Conservation (phyloP, 345 rosid genomes). For the Lepidium sativum region DNA sequence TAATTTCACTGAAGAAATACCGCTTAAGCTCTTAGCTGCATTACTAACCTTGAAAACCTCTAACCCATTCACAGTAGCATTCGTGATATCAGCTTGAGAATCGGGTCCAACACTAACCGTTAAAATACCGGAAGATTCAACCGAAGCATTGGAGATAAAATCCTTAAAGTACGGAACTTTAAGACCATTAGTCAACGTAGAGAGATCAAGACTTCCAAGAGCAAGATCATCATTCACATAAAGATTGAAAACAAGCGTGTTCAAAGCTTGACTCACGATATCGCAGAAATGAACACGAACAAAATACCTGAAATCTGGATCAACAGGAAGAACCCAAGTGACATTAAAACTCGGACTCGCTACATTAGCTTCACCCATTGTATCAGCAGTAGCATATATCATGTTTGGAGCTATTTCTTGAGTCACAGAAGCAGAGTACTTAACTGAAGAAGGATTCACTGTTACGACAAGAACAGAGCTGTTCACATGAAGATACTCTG, state of each 20-base stretch:
- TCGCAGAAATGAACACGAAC: conserved; percentile 93
- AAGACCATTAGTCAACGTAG: conserved; percentile 41
- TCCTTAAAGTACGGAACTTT: conserved; percentile 66
- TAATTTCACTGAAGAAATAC: conserved; percentile 48
- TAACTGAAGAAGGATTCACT: conserved; percentile 54
- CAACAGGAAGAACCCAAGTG: conserved; percentile 74
- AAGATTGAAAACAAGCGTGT: conserved; percentile 67
- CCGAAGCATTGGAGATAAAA: conserved; percentile 61
- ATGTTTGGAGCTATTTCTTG: conserved; percentile 73
- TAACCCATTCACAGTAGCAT: conserved; percentile 78
- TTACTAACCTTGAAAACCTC: conserved; percentile 90
- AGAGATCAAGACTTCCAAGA: conserved; percentile 63
- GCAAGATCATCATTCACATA: conserved; percentile 77
- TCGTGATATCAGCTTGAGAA: conserved; percentile 36
- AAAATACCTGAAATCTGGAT: conserved; percentile 66
- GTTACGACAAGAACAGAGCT: conserved; percentile 72
- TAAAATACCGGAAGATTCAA: conserved; percentile 37
- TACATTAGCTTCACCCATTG: conserved; percentile 80
- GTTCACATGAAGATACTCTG: conserved; percentile 65
- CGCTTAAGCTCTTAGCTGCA: conserved; percentile 62
- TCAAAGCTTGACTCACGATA: conserved; percentile 59
- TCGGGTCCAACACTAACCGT: conserved; percentile 95
- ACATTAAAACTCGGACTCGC: conserved; percentile 64
- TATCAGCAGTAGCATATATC: conserved; percentile 89
- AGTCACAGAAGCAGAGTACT: conserved; percentile 40